These are phyloP conservation scores for Nakaseomyces uthaithaninus DNA, from an alignment of 1,139 yeast genomes.

Conservation along the genomic window DNA sequence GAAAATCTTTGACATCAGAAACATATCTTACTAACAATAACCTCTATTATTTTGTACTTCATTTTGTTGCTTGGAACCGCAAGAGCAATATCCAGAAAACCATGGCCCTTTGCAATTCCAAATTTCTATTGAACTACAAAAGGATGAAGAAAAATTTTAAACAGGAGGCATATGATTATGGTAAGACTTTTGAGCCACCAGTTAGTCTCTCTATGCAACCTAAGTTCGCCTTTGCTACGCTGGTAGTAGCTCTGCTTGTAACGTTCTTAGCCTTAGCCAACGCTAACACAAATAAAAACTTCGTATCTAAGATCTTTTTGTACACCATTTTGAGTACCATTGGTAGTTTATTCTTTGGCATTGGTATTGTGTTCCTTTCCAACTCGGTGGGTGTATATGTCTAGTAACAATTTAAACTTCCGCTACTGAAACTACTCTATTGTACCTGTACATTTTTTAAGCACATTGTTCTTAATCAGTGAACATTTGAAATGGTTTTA, in stretches of 20 bases:
- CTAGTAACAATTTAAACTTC: conserved; percentile 7
- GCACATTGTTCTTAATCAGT: no score
- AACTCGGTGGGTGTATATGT: conserved; percentile 31
- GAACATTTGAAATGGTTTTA: background rate
- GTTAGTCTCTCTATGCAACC: conserved; percentile 24
- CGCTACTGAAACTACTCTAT: background rate
- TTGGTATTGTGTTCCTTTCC: conserved; percentile 25
- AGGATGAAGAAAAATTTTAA: no score
- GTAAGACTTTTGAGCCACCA: conserved; percentile 14
- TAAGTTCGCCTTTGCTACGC: conserved; percentile 20
- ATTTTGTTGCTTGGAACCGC: no score
- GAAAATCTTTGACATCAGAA: no score
- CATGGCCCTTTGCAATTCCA: no score
- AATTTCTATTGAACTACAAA: no score
- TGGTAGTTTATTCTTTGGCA: conserved; percentile 25
- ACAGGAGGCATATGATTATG: conserved; percentile 19
- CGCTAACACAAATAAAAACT: conserved; percentile 15
- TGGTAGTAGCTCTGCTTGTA: conserved; percentile 17
- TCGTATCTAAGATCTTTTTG: conserved; percentile 15
- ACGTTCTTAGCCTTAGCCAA: conserved; percentile 19
- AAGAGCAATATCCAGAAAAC: no score
- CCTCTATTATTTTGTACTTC: no score
- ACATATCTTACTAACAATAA: no score
- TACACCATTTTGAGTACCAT: conserved; percentile 18
- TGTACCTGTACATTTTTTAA: no score